A percentile compares a stretch with the other conserved stretches of the same genome.
Conservation (phyloP, 768 basidiomycete genomes). For the Tylopilus subfusipes region DNA sequence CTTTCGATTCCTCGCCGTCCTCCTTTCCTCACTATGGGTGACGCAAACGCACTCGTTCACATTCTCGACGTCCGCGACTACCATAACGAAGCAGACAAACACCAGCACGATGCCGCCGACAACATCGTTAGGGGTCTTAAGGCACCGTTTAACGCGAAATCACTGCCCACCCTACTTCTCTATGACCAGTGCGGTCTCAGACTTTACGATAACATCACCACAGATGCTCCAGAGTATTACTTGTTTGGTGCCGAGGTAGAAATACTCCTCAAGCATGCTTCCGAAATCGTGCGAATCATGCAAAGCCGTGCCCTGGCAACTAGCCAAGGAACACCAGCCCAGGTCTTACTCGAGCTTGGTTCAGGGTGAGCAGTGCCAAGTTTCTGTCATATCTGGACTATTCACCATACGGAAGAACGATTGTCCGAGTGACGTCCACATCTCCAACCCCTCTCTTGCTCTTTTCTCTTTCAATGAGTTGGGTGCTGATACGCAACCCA, state of each 20-base stretch:
- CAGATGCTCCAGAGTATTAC: conserved; percentile 79
- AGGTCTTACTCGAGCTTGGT: conserved; percentile 84
- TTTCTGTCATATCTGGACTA: not conserved
- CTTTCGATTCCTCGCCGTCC: too few relatives aligned
- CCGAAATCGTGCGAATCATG: conserved; percentile 75
- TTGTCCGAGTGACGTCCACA: not conserved
- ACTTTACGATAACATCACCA: conserved; percentile 84
- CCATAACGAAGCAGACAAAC: conserved; percentile 1
- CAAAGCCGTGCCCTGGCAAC: conserved; percentile 35
- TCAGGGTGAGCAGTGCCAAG: conserved; percentile 65
- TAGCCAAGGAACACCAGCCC: conserved; percentile 35
- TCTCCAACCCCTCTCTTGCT: not conserved
- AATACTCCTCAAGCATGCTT: conserved; percentile 68
- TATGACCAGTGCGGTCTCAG: conserved; percentile 85
- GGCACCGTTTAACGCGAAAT: conserved; percentile 51
- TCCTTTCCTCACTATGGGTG: conserved; percentile 16
- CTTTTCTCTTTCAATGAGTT: not conserved
- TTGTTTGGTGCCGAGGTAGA: conserved; percentile 85
- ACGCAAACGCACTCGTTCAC: conserved; percentile 15
- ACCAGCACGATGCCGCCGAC: conserved; percentile 35
- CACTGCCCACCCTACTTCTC: conserved; percentile 76
- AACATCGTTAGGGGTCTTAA: conserved; percentile 55
- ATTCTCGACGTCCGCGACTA: conserved; percentile 23
- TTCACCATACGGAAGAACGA: not conserved
- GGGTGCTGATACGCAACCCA: conserved; percentile 30